phyloP scores from a whole-genome alignment of 192 early-diverging fungal species.

The Coemansia sp. region DNA sequence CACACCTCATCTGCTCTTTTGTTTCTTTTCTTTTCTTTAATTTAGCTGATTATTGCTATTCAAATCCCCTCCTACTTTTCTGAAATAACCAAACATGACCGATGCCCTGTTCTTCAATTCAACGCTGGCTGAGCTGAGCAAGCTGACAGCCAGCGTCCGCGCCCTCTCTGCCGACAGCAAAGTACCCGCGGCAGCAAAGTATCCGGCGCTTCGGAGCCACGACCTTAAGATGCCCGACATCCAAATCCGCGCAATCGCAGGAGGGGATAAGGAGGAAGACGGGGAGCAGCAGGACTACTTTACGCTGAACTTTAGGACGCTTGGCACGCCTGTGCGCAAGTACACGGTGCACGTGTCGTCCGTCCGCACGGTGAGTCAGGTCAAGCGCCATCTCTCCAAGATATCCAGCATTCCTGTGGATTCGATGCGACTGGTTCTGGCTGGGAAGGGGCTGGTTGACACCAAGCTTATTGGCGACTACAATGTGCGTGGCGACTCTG shows the following conservation, averaged over 20 bases:
- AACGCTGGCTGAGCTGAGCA: slow-evolving; percentile 37
- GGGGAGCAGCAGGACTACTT: slow-evolving; percentile 42
- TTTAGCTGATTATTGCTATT: not conserved
- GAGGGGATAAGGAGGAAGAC: not conserved
- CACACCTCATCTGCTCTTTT: no score
- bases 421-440: slow-evolving; percentile 36
- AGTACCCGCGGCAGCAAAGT: slow-evolving; percentile 23
- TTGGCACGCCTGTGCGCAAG: slow-evolving; percentile 46
- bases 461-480: slow-evolving; percentile 50
- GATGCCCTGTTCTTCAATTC: slow-evolving; percentile 34
- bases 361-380: slow-evolving; percentile 42
- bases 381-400: slow-evolving; percentile 38
- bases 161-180: slow-evolving; percentile 19
- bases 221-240: slow-evolving; percentile 45
- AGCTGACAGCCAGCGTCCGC: slow-evolving; percentile 23
- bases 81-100: not conserved
- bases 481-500: slow-evolving; percentile 24
- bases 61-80: not conserved
- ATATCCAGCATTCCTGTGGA: slow-evolving; percentile 31
- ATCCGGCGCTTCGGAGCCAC: slow-evolving; percentile 24
- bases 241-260: not conserved
- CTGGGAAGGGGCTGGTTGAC: slow-evolving; percentile 48
- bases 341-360: slow-evolving; percentile 47
- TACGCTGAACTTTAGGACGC: slow-evolving; percentile 44
- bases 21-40: no score